Base-by-base conservation (phyloP, 2,329 filamentous ascomycete genomes). In the Aspergillus fumigatus region DNA sequence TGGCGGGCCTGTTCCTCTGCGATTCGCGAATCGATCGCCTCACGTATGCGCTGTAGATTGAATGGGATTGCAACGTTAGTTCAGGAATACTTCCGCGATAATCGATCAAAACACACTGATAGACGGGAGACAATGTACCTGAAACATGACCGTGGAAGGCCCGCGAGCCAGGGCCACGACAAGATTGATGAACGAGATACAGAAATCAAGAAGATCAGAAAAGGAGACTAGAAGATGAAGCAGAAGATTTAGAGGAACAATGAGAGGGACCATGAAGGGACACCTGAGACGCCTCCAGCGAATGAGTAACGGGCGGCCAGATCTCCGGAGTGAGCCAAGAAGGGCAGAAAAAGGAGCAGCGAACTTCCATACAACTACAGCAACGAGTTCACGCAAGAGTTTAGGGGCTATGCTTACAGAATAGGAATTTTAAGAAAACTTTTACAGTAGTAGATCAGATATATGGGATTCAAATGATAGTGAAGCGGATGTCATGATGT, bases 1-100 rank as follows among this genome's bases (percentile, higher is more conserved):
- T 92, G 88, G 57, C 90, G 88, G 56, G 90, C 89, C 75, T 96
- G 90, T 77, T 97, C 92, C 77, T 96, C 91, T 67, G 91, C 89
- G 68, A 97, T 94, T 67, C 88, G 88, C 67, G 87, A 86, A 72
- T 96, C 90, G 72, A 96, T 91, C 58, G 88, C 89, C 67, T 88
- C 89, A 77, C 90, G 89, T 66, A 96, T 80, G 79, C 89, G 85
- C 89, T 94, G 70, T 43, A 26, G 38, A 21, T 51, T 4, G 19
- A 27, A 49, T 50, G 26, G n/a, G 29, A 35, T 27, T 10, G 27
- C 11, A 41, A 21, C 9, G 25, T 51, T 51, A 54, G 48, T 23
- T 45, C 41, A 43, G 48, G 49, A 51, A 43, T 52, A 56, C 32
- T 38, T 7, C 41, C 49, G 50, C 49, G 50, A 48, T 29, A 25